Evolutionary conservation across 2,329 filamentous ascomycete genomes (phyloP), one percentile per base, ranked within the genome.

Genomic region (Lizonia empirigonia): DNA sequence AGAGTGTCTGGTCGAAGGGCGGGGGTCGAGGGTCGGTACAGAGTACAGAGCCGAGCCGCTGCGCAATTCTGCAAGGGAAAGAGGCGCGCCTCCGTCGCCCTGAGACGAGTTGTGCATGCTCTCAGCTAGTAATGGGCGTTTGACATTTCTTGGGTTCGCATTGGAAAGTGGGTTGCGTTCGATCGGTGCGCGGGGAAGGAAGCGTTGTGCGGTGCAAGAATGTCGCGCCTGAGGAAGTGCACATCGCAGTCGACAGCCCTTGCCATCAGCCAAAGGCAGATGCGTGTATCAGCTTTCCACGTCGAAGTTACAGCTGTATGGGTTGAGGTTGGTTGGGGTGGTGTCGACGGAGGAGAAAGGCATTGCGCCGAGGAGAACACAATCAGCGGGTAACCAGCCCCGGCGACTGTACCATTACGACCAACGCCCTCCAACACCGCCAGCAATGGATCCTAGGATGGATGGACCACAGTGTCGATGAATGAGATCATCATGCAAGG

Each of bases 141-240:
- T 22, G 29, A 18, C n/a, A n/a, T 22, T 16, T 13, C 12, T 15
- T 12, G 35, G 10, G 18, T 10, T 10, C n/a, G n/a, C 30, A 9
- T 13, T n/a, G 18, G 29, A 9, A 16, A 6, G 30, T n/a, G 27
- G 9, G 24, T 32, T 16, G 37, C 13, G 8, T 12, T 32, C 20
- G 39, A 6, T 22, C 13, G 26, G 24, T 7, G 18, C 18, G 7
- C 12, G 15, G 9, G 24, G 24, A 26, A 50, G 8, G 38, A 38
- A 20, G 33, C 2, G 10, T 33, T 34, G 38, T 27, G 38, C 34
- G 20, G 10, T 19, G 18, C 27, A 44, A 34, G 38, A 33, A 32
- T 15, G 13, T 44, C 29, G 47, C 46, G 38, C 34, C 47, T 50
- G 33, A 38, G 12, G 19, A 19, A 33, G 39, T 13, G 9, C 13